phyloP scores from a whole-genome alignment of 345 rosid genomes.

The Conringia planisiliqua region DNA sequence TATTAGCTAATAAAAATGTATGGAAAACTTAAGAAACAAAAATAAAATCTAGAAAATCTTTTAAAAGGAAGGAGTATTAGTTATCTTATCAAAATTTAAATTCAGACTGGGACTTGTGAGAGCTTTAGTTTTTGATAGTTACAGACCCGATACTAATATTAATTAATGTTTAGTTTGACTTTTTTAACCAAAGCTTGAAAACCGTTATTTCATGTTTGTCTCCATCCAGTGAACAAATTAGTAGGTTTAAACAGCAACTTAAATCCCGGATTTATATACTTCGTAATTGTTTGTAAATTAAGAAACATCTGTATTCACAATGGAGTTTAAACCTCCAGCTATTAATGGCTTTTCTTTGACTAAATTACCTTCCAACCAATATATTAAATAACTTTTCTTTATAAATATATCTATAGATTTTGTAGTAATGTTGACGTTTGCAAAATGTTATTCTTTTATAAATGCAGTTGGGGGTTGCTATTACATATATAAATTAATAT shows the following conservation, averaged over 20 bases:
- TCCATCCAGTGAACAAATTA: constrained; percentile 12
- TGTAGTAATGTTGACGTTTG: constrained; percentile 13
- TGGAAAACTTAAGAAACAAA: no score
- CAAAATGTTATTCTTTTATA: constrained; percentile 12
- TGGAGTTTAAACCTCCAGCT: constrained; percentile 8
- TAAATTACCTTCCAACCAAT: constrained; percentile 29
- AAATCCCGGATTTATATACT: not conserved
- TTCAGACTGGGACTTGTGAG: not conserved
- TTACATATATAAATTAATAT: constrained; percentile 11
- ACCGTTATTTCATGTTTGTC: not conserved
- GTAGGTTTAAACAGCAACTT: constrained; percentile 11
- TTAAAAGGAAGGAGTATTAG: no score
- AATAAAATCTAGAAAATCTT: no score
- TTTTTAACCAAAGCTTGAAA: constrained; percentile 3
- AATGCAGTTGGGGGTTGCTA: constrained; percentile 29
- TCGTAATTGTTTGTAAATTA: not conserved
- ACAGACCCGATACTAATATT: not conserved
- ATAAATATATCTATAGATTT: constrained; percentile 4
- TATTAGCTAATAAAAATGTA: no score
- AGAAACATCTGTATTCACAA: constrained; percentile 3
- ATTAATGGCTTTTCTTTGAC: constrained; percentile 34
- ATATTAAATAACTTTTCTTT: constrained; percentile 1
- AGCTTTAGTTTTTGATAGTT: not conserved
- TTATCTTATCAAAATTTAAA: not conserved
- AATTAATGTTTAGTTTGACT: constrained; percentile 16